Base-by-base conservation (phyloP, 2,329 filamentous ascomycete genomes). In the Fusarium sulawesiense region DNA sequence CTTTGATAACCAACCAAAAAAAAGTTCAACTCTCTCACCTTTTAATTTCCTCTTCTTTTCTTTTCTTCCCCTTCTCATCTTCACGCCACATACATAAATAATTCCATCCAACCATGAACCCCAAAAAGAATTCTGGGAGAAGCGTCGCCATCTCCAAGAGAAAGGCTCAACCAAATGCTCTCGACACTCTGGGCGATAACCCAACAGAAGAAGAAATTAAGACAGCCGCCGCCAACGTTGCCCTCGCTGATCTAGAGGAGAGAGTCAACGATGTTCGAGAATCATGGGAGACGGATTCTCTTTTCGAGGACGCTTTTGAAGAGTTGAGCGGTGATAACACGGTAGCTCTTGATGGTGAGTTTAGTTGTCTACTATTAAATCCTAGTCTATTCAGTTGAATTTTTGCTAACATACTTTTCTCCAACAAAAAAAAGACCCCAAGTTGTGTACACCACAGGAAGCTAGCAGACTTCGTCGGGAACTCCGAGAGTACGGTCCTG, bases 401-500 rank as follows among this genome's bases (percentile, higher is more conserved):
- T 63, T 25, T 54, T 58, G n/a, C 37, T 68, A 50, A 63, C 61
- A 42, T 30, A 18, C 42, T 32, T 32, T 63, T 63, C 58, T 47
- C 60, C 46, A 27, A 41, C 32, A 23, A 60, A 57, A 37, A 34
- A 57, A 63, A 79, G 81, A 81, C 73, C 76, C 86, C 40, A 85
- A 86, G 63, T 81, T 82, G 27, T 93, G 91, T 80, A 89, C 89
- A 2, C 83, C 89, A 13, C 88, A 92, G 68, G 91, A 97, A 81
- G 89, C 91, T 27, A 83, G 86, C 63, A 83, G 84, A 20, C 92
- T 90, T 77, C 89, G 92, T 71, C 87, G 90, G 73, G 86, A 92
- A 68, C 85, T 97, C 63, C 92, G 92, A 76, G 85, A 89, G 55
- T 84, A 94, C 66, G 94, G 94, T n/a, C 92, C 92, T 23, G 87